Evolutionary conservation across 805 yeast genomes (phyloP), one percentile per base, ranked within the genome.

Genomic region (Ogataea trehaloabstinens): DNA sequence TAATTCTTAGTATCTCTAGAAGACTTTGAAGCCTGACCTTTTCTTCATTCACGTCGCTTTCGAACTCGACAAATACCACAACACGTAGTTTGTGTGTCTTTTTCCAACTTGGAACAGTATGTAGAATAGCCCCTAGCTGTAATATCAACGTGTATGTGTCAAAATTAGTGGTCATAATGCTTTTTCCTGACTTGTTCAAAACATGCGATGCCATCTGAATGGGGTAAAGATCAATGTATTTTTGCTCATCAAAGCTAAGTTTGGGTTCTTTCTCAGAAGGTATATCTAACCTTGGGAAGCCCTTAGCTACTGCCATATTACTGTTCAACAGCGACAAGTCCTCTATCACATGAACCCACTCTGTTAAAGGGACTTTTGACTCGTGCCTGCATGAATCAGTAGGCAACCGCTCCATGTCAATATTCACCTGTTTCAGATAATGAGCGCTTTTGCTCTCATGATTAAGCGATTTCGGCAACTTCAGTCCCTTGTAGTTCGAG

Each of bases 51-150:
- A 87, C 76, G 48, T 90, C 97, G 0, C 66, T 66, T 31, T 67
- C 69, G 40, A 71, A 71, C 62, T 93, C 99, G 21, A 93, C 97
- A 70, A 93, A 91, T 0, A 85, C 95, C 36, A 93, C 80, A 8
- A 93, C 88, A 42, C 99, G 69, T 27, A 93, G 58, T 5, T 61
- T 65, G 55, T 88, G 93, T 0, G 84, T 80, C 34, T 70, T 70
- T 47, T 85, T 80, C 99, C 99, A 93, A 31, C 82, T 85, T 1
- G 95, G 95, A 3, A 93, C 99, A 0, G 99, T 90, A 8, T 85
- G 79, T 41, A 93, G 66, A 49, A 93, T 91, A 2, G 96, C 95
- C 3, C 98, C 99, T 40, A 93, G 68, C 56, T 93, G 99, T 42
- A 95, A 66, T 47, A 93, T 93, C 54, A 93, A 71, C 0, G 98